These are phyloP conservation scores for Vigna nakashimae DNA, from an alignment of 306 rosid species.

Conservation along the genomic window DNA sequence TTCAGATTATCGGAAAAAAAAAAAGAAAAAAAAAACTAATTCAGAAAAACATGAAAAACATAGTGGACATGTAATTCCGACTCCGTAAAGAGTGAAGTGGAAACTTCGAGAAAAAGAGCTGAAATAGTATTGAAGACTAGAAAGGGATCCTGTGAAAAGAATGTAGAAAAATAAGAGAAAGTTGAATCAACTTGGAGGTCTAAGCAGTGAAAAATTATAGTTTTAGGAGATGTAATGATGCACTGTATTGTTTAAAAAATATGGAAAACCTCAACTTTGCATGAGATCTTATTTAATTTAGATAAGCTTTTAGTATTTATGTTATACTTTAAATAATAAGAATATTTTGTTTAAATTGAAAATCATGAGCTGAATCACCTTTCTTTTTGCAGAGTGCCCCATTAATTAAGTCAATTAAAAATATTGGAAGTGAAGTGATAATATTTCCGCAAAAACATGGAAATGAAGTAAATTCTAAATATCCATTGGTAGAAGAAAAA, in stretches of 20 bases:
- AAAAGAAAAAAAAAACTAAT: too few relatives aligned
- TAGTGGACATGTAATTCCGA: too few relatives aligned
- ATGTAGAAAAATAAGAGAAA: neutral
- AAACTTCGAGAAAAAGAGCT: too few relatives aligned
- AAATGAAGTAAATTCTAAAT: slow-evolving; percentile 10
- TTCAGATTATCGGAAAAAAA: too few relatives aligned
- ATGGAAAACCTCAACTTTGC: slow-evolving; percentile 1
- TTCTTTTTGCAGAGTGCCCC: slow-evolving; percentile 44
- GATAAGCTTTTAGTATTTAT: neutral
- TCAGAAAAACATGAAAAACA: too few relatives aligned
- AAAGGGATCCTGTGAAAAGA: neutral
- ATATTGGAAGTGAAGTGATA: slow-evolving; percentile 36
- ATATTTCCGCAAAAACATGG: slow-evolving; percentile 29
- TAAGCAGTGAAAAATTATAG: neutral
- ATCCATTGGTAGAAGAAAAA: slow-evolving; percentile 43
- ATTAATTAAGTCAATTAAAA: slow-evolving; percentile 25
- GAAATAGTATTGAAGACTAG: neutral
- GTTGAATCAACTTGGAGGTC: neutral
- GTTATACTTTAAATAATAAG: neutral
- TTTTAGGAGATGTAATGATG: neutral
- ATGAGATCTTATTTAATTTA: neutral
- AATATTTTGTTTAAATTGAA: slow-evolving; percentile 25
- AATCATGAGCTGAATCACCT: slow-evolving; percentile 2
- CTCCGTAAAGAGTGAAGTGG: too few relatives aligned
- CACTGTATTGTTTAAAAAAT: slow-evolving; percentile 10